Evolutionary conservation across 1,139 yeast genomes (phyloP), one percentile per base, ranked within the genome.

Genomic region (Taiozyma sp.): DNA sequence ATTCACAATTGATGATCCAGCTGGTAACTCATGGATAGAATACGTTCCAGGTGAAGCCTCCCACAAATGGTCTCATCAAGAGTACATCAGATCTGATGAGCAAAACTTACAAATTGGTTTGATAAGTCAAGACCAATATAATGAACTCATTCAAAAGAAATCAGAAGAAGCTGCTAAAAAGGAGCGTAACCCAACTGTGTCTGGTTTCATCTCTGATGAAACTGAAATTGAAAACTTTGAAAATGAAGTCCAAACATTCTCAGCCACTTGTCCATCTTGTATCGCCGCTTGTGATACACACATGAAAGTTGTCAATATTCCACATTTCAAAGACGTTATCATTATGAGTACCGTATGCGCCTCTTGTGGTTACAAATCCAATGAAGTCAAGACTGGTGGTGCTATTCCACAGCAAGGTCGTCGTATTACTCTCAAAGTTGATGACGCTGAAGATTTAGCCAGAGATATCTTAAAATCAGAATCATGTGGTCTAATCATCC

Each of bases 321-420:
- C 99, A 24, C 99, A 95, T 71, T 95, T 95, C 76, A 91, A 90
- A 70, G 98, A 95, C 60, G 99, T 95, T 44, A 86, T 95, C 55
- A 81, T 95, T 62, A 95, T 95, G 99, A 87, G 96, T 48, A 93
- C 99, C 0, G 85, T 81, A 1, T 95, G 99, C 71, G 91, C 85
- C 43, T 73, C 81, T 59, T 95, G 99, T 73, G 99, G 99, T 37
- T 95, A 88, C 73, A 93, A 88, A 71, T 88, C 97, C 24, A 95
- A 95, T 65, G 99, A 95, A 70, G 99, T 95, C 58, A 93, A 91
- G 73, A 95, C 99, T 6, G 99, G 99, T 52, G 99, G 99, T 58
- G 95, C 87, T 21, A 86, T 95, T 50, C 98, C 99, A 37, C 85
- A 75, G 6, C 77, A 83, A 68, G 99, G 98, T 55, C 83, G 84